phyloP scores from a whole-genome alignment of 2,329 filamentous ascomycete genomes.

The Fusarium bulbicola region DNA sequence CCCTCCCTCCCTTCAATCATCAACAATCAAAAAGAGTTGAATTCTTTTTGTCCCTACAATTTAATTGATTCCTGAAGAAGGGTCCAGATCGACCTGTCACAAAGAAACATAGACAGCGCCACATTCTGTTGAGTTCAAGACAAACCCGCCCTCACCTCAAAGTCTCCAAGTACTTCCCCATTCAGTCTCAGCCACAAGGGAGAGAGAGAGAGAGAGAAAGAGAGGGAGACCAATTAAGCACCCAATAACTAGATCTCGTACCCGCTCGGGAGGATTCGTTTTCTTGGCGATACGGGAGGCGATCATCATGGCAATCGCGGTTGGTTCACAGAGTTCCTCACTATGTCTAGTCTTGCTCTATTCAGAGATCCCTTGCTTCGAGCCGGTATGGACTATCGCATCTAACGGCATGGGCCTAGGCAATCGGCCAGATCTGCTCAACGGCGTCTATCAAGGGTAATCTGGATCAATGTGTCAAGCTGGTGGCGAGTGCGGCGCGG shows the following conservation, averaged over 20 bases:
- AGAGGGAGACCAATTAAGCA: neutral
- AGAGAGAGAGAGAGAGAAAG: neutral
- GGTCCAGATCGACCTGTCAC: neutral
- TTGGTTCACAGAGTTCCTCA: slow-evolving; percentile 19
- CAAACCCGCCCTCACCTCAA: neutral
- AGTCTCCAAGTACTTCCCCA: neutral
- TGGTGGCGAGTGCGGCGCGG: slow-evolving; percentile 76
- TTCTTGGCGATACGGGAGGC: slow-evolving; percentile 4
- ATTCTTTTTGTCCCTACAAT: neutral
- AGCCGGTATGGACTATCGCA: slow-evolving; percentile 10
- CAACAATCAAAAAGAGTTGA: neutral
- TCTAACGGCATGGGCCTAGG: slow-evolving; percentile 58
- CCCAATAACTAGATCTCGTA: slow-evolving; percentile 11
- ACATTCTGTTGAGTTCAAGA: neutral
- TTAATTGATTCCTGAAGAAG: neutral
- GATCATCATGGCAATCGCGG: slow-evolving; percentile 41
- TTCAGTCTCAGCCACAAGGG: slow-evolving; percentile 5
- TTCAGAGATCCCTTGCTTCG: slow-evolving; percentile 21
- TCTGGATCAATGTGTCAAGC: slow-evolving; percentile 76
- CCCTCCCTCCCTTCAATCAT: slow-evolving; percentile 25
- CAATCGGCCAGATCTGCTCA: slow-evolving; percentile 89
- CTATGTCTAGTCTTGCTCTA: slow-evolving; percentile 1
- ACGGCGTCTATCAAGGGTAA: slow-evolving; percentile 82
- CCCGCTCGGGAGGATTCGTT: neutral
- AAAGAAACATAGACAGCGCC: neutral